A percentile compares a stretch with the other conserved stretches of the same genome.
Conservation (phyloP, 1,284 basidiomycete genomes). For the Sphaerobolus stellatus region DNA sequence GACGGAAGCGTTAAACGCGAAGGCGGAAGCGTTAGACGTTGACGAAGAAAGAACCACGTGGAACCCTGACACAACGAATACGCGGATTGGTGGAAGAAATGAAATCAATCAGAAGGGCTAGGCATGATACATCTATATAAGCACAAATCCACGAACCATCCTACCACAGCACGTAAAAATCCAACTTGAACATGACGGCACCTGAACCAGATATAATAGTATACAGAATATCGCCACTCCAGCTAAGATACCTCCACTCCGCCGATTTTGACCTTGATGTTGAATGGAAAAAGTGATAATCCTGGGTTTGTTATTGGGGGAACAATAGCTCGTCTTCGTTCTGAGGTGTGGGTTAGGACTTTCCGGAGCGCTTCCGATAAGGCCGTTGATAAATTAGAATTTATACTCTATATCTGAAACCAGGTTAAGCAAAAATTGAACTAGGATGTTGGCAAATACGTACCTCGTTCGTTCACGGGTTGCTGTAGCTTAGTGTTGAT, state of each 20-base stretch:
- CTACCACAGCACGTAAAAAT: too few species aligned
- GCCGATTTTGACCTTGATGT: constrained; percentile 60
- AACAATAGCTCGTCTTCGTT: constrained; percentile 64
- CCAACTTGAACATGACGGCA: too few species aligned
- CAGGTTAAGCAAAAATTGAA: background rate
- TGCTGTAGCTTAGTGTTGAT: constrained; percentile 73
- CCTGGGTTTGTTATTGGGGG: constrained; percentile 72
- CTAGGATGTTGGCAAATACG: background rate
- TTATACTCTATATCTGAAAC: constrained; percentile 56
- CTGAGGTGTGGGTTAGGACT: constrained; percentile 73
- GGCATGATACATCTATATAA: too few species aligned
- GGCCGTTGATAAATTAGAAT: constrained; percentile 52
- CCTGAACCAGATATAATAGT: too few species aligned
- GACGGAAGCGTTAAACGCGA: too few species aligned
- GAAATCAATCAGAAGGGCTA: too few species aligned
- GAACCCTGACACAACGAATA: too few species aligned
- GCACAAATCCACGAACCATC: too few species aligned
- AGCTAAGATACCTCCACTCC: constrained; percentile 61
- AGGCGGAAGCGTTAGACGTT: too few species aligned
- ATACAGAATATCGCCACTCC: too few species aligned
- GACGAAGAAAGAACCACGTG: too few species aligned
- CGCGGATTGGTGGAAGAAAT: too few species aligned
- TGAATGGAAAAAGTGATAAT: constrained; percentile 75
- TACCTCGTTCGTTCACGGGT: constrained; percentile 62
- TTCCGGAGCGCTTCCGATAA: constrained; percentile 63